Evolutionary conservation across 176 grass and related monocot species (phyloP).

Genomic region (Sorghum bicolor): DNA sequence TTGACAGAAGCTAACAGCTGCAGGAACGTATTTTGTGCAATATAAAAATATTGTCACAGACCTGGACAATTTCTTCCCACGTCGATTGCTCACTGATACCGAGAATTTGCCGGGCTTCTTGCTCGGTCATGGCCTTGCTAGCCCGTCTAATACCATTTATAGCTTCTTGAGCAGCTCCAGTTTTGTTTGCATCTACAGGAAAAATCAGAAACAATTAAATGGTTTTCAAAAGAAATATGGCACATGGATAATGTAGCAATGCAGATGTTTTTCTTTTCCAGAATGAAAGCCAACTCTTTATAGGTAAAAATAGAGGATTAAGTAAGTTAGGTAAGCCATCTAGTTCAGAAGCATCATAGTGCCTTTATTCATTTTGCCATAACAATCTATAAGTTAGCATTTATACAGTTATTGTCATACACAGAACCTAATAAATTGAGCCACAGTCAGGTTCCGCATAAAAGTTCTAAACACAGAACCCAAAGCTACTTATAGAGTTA

Average conservation of each 20-base stretch:
- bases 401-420: background rate
- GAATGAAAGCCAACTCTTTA: background rate
- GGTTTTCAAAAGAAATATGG: background rate
- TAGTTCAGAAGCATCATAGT: background rate
- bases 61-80: constrained; percentile 79
- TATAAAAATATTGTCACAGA: constrained; percentile 20
- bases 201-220: background rate
- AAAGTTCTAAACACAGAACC: background rate
- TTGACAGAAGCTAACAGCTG: background rate
- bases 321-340: background rate
- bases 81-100: constrained; percentile 62
- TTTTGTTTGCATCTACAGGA: constrained; percentile 75
- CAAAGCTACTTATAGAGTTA: background rate
- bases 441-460: background rate
- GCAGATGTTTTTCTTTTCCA: background rate
- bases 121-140: constrained; percentile 72
- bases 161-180: constrained; percentile 80
- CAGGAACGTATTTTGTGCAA: background rate
- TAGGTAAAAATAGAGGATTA: background rate
- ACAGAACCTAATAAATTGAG: background rate
- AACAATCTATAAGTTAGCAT: background rate
- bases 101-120: constrained; percentile 84
- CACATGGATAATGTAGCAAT: background rate
- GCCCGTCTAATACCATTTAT: constrained; percentile 68
- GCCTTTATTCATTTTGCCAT: background rate